Conservation (phyloP, 73 alveolate genomes). For the Uronychia setigera region DNA sequence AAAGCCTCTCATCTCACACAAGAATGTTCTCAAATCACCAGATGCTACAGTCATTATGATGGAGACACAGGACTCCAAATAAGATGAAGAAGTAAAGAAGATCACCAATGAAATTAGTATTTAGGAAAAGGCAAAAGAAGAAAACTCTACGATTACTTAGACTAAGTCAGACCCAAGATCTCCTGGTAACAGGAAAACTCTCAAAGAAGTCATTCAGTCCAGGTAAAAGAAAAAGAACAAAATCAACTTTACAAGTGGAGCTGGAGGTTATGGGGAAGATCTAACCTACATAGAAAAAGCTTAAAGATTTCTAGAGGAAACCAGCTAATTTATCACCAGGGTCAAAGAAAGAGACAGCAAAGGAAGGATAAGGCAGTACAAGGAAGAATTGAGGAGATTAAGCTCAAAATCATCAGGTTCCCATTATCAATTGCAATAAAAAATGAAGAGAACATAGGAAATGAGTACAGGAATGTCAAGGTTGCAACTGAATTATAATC, state of each 20-base stretch:
- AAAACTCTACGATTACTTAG: neutral
- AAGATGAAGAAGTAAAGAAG: too few species aligned
- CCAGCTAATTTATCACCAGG: neutral
- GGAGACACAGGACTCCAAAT: too few species aligned
- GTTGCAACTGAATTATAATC: neutral
- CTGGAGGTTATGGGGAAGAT: neutral
- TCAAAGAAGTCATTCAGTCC: neutral
- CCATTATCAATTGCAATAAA: neutral
- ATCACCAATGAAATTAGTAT: too few species aligned
- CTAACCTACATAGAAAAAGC: neutral
- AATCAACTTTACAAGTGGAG: neutral
- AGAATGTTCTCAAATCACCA: too few species aligned
- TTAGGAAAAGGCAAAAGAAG: neutral
- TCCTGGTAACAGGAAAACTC: neutral
- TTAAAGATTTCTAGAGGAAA: neutral
- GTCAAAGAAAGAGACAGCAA: neutral
- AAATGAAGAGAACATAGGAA: neutral
- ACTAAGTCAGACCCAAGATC: neutral
- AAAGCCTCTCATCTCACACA: too few species aligned
- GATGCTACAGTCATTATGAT: too few species aligned
- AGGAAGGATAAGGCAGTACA: neutral
- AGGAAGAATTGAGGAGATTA: neutral
- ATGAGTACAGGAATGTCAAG: neutral
- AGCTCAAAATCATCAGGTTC: neutral
- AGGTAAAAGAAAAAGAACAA: neutral